Base-by-base conservation (phyloP, 2,329 filamentous ascomycete genomes). In the Cryphonectria parasitica region DNA sequence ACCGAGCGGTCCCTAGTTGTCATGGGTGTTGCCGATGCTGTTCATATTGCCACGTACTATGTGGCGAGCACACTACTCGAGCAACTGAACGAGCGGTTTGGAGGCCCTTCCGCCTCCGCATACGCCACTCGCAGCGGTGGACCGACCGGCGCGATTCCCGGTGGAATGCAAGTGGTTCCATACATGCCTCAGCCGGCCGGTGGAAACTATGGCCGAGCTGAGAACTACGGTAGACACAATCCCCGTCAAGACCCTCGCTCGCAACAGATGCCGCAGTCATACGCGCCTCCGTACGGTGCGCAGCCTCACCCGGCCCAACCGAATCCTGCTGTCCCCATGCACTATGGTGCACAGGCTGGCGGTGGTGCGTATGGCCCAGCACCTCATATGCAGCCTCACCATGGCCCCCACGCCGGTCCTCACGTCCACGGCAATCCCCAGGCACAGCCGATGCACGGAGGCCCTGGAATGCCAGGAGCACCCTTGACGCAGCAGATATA, bases 31-130 rank as follows among this genome's bases (percentile, higher is more conserved):
- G 96, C 96, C 68, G 96, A 99, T 84, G 95, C 96, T 71, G 95
- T 99, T 64, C 96, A 99, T 83, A 99, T 99, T 81, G 96, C 96
- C 64, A 97, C 96, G 52, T 99, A 98, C 85, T 99, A 99, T 78
- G 95, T 99, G 74, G 95, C 95, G 69, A 97, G 95, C 82, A 99
- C 96, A n/a, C 88, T 99, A 36, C 91, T 97, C 64, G 96, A 99
- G 85, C 96, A 99, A 83, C 87, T 99, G 71, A 98, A 96, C 67
- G 96, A 99, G 80, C 91, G 96, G 58, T 99, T 98, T 76, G 95
- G 96, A 67, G 96, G 96, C 7, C 95, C 96, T 28, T 94, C 94
- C 70, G 95, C 96, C 65, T 99, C 96, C n/a, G 95, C 96, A 41
- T 99, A 99, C 79, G 96, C 96, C 63, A 97, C 95, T 63, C 91